Conservation (phyloP, 1,284 basidiomycete genomes). For the Marasmius sp. region DNA sequence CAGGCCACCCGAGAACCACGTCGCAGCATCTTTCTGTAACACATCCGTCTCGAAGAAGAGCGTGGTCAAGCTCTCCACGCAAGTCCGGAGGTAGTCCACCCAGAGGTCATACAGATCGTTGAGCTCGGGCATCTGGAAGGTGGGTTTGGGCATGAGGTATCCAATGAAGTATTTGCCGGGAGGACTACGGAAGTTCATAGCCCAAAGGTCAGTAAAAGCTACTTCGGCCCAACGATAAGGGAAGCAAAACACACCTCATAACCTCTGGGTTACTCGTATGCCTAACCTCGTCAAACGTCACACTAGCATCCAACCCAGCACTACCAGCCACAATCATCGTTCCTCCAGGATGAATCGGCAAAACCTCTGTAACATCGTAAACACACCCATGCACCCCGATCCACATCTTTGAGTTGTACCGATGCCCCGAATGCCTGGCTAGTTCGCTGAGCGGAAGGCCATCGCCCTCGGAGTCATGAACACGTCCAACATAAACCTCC, state of each 20-base stretch:
- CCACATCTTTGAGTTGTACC: conserved; percentile 8
- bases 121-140: conserved; percentile 7
- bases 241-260: conserved; percentile 6
- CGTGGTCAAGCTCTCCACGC: conserved; percentile 9
- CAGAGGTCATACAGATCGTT: conserved; percentile 11
- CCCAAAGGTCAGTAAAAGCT: background rate
- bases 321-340: conserved; percentile 11
- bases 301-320: conserved; percentile 8
- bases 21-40: conserved; percentile 7
- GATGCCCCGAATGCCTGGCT: conserved; percentile 8
- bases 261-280: conserved; percentile 13
- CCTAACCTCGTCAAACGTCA: conserved; percentile 11
- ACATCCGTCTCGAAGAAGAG: conserved; percentile 13
- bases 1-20: conserved; percentile 12
- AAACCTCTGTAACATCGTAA: conserved; percentile 12
- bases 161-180: conserved; percentile 13
- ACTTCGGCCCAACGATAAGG: background rate
- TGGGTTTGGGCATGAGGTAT: conserved; percentile 11
- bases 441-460: conserved; percentile 11
- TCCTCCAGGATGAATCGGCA: conserved; percentile 12
- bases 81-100: conserved; percentile 12
- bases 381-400: conserved; percentile 12
- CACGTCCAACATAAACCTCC: conserved; percentile 12
- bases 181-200: conserved; percentile 2
- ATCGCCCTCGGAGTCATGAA: conserved; percentile 12